Percentiles rank a stretch among this genome's conserved stretches.
phyloP scores from a whole-genome alignment of 2,329 filamentous ascomycete genomes.

The Aureobasidium sp. region DNA sequence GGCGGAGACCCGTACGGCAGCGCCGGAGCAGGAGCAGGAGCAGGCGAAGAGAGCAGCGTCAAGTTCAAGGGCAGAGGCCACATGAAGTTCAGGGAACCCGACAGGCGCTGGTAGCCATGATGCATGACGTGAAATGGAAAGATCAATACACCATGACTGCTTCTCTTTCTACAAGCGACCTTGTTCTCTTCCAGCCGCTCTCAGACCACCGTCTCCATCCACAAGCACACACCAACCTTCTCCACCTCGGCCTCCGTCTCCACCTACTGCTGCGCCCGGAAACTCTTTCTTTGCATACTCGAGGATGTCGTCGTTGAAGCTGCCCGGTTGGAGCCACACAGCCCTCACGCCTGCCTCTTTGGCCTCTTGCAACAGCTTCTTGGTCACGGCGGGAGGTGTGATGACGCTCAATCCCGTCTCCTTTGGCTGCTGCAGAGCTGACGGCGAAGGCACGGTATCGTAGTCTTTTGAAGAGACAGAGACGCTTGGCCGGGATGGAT shows the following conservation, averaged over 20 bases:
- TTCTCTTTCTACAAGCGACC: not conserved
- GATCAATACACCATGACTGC: not conserved
- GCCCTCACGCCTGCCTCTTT: conserved; percentile 61
- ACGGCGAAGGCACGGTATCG: conserved; percentile 56
- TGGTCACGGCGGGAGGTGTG: conserved; percentile 72
- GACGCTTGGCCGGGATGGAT: conserved; percentile 61
- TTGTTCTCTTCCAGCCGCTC: conserved; percentile 42
- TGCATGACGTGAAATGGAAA: not conserved
- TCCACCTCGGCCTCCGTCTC: conserved; percentile 54
- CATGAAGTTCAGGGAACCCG: conserved; percentile 30
- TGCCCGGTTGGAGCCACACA: conserved; percentile 87
- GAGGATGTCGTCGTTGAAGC: conserved; percentile 68
- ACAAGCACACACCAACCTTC: conserved; percentile 86
- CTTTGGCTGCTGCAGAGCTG: conserved; percentile 54
- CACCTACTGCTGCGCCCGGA: conserved; percentile 55
- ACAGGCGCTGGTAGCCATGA: conserved; percentile 12
- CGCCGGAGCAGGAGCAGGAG: conserved; percentile 17
- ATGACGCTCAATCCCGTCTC: conserved; percentile 76
- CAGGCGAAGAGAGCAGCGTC: conserved; percentile 23
- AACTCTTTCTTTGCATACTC: conserved; percentile 62
- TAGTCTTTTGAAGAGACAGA: conserved; percentile 51
- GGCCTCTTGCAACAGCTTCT: conserved; percentile 66
- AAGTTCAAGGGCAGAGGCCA: conserved; percentile 34
- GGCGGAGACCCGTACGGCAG: conserved; percentile 18
- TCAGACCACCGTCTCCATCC: conserved; percentile 62